phyloP scores from a whole-genome alignment of 306 rosid species.

The Dryas drummondii region DNA sequence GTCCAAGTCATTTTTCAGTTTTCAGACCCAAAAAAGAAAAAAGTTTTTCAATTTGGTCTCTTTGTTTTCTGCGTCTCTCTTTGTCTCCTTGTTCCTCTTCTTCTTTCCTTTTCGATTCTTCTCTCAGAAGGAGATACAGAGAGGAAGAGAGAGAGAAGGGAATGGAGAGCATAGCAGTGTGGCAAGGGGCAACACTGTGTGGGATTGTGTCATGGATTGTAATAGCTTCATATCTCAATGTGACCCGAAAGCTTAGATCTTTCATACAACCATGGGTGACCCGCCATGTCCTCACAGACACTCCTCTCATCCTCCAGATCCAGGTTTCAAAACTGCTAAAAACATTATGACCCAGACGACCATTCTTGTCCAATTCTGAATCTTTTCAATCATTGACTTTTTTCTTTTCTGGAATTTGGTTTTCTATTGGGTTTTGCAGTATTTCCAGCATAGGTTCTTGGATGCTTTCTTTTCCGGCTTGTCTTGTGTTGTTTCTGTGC shows the following conservation, averaged over 20 bases:
- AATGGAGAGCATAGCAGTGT: slow-evolving; percentile 61
- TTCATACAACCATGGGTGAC: slow-evolving; percentile 68
- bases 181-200: slow-evolving; percentile 69
- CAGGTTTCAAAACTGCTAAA: slow-evolving; percentile 50
- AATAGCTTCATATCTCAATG: slow-evolving; percentile 56
- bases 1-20: slow-evolving; percentile 1
- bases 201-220: slow-evolving; percentile 63
- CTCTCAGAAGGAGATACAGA: slow-evolving; percentile 24
- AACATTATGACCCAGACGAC: slow-evolving; percentile 18
- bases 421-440: slow-evolving; percentile 41
- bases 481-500: slow-evolving; percentile 87
- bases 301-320: slow-evolving; percentile 62
- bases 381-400: background rate
- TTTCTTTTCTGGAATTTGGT: slow-evolving; percentile 5
- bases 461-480: slow-evolving; percentile 73
- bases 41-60: background rate
- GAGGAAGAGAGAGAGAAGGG: slow-evolving; percentile 16
- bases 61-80: slow-evolving; percentile 19
- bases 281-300: slow-evolving; percentile 54
- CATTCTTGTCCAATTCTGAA: slow-evolving; percentile 11
- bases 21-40: background rate
- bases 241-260: slow-evolving; percentile 75
- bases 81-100: background rate
- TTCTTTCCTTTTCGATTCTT: slow-evolving; percentile 3
- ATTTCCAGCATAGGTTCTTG: slow-evolving; percentile 48